Base-by-base conservation (phyloP, 176 grass and related monocot species). In the Lolium multiflorum region DNA sequence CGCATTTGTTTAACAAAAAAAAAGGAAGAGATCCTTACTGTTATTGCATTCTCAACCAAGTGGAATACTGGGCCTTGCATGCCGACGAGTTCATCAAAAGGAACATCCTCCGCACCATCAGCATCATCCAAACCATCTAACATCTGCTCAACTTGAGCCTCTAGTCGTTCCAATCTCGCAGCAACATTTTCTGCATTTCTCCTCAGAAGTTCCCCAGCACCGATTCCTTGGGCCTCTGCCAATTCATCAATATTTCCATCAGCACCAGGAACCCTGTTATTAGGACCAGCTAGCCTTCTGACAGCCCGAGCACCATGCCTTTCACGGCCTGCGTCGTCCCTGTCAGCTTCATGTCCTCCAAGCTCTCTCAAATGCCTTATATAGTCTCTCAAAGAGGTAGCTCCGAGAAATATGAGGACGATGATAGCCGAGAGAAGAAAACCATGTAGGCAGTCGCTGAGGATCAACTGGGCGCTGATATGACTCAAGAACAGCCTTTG, bases 11-110 rank as follows among this genome's bases (percentile, higher is more conserved):
- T 76, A 54, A 35, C 25, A 76, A 18, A 18, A 0, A 0, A 72
- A 50, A 50, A 37, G 16, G 5, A 28, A 78, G 9, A 11, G 68
- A 77, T 70, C 46, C 94, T 90, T 88, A 99, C 97, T 31, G 97
- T 99, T 63, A 99, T 99, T 63, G 97, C 97, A 16, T 99, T 99
- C 89, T 99, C 97, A 78, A 99, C 97, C 87, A 99, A 89, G 88
- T 99, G 97, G 67, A 99, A 99, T 25, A 99, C 94, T 78, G 97
- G 97, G 26, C 97, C 97, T 91, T 99, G 97, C 97, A 99, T 99
- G 11, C 97, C 97, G 5, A 99, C 90, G 57, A 99, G 97, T 50
- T 99, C 94, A 74, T 99, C 97, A 82, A 99, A 99, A 28, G 97
- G 97, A 86, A 99, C 94, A 79, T 99, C 97, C 73, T 99, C 97